Conservation (phyloP, 768 basidiomycete species). For the Cystofilobasidium ferigula region DNA sequence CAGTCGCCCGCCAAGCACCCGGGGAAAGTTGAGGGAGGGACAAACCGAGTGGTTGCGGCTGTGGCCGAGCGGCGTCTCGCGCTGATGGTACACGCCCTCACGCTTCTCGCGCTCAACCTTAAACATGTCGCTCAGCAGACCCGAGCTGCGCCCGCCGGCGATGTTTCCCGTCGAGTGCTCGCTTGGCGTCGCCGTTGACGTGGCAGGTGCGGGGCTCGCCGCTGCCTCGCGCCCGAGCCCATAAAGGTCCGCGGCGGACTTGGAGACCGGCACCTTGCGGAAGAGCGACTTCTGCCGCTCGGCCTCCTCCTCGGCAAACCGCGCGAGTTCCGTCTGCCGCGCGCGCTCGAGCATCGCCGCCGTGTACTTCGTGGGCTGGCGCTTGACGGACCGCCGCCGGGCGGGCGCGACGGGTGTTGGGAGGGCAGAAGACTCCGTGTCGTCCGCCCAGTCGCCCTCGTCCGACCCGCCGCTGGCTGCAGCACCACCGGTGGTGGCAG, state of each 20-base stretch:
- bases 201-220: neutral
- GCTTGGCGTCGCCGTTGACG: neutral
- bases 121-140: conserved; percentile 27
- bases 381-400: neutral
- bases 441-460: neutral
- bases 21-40: neutral
- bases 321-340: neutral
- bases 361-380: neutral
- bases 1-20: neutral
- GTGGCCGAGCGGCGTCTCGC: neutral
- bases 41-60: conserved; percentile 4
- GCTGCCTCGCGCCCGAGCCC: conserved; percentile 13
- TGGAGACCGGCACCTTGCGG: conserved; percentile 20
- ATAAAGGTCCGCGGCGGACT: conserved; percentile 22
- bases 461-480: no score
- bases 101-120: conserved; percentile 24
- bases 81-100: conserved; percentile 5
- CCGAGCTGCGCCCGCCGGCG: conserved; percentile 22
- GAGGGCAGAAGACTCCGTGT: neutral
- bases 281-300: conserved; percentile 24
- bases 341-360: neutral
- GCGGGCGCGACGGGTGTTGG: no score
- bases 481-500: no score
- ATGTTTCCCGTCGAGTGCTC: neutral
- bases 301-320: conserved; percentile 14